Conservation (phyloP, 169 alveolate genomes). For the Eimeria nieschulzi region DNA sequence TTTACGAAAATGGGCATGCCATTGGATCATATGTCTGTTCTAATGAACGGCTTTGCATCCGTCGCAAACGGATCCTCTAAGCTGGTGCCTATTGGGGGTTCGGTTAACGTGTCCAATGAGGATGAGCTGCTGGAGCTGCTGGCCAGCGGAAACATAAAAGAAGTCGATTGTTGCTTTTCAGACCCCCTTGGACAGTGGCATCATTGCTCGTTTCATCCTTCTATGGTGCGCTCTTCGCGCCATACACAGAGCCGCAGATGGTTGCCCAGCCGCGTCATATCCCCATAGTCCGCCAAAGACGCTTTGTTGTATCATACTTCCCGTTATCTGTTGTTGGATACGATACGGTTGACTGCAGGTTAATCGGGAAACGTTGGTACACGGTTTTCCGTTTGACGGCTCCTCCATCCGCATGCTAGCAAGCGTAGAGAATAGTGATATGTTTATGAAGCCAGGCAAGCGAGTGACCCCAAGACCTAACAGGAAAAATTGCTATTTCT, state of each 20-base stretch:
- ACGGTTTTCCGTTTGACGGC: conserved; percentile 83
- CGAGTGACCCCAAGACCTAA: background rate
- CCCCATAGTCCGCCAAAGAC: no score
- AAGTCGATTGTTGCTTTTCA: conserved; percentile 55
- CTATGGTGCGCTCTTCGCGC: conserved; percentile 31
- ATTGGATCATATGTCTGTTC: no score
- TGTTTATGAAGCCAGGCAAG: conserved; percentile 77
- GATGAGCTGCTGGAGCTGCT: conserved; percentile 37
- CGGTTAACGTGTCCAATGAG: background rate
- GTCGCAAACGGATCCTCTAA: no score
- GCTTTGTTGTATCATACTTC: no score
- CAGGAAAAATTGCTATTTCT: background rate
- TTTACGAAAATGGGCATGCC: no score
- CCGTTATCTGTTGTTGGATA: no score
- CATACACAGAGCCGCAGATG: no score
- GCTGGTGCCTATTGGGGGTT: no score
- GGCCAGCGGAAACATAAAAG: background rate
- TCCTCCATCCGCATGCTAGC: conserved; percentile 81
- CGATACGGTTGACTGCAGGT: conserved; percentile 3
- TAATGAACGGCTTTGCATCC: no score
- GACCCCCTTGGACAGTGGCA: conserved; percentile 76
- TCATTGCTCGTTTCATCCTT: conserved; percentile 66
- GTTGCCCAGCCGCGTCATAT: no score
- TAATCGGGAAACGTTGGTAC: conserved; percentile 63
- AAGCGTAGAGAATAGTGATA: conserved; percentile 78